Evolutionary conservation across 331 rosid genomes (phyloP).

Genomic region (Quercus tomentella): DNA sequence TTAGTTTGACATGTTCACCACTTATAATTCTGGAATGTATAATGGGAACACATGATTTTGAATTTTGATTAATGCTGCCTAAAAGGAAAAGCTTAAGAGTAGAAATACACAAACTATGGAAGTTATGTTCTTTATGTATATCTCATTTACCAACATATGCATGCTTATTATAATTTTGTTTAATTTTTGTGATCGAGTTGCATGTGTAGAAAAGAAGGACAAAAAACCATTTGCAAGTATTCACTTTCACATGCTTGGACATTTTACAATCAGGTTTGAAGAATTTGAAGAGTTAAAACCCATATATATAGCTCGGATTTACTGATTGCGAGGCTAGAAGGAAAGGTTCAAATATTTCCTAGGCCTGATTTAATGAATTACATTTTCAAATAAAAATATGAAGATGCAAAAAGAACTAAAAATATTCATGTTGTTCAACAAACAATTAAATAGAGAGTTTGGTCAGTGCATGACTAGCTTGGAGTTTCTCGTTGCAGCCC

Average conservation of each 20-base stretch:
- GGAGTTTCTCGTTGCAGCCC: constrained; percentile 34
- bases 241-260: not conserved
- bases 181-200: no score
- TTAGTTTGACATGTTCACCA: not conserved
- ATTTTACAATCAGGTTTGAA: not conserved
- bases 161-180: not conserved
- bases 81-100: not conserved
- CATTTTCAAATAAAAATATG: not conserved
- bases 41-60: not conserved
- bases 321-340: not conserved
- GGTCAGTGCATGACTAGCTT: constrained; percentile 30
- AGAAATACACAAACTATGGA: not conserved
- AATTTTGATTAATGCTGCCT: not conserved
- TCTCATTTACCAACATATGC: not conserved
- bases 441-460: not conserved
- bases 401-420: not conserved
- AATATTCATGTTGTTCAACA: not conserved
- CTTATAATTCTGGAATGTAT: not conserved
- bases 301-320: not conserved
- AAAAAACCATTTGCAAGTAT: not conserved
- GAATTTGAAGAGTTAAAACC: not conserved
- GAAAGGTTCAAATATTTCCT: not conserved
- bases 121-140: not conserved
- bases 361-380: no score
- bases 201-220: not conserved